A percentile compares a stretch with the other conserved stretches of the same genome.
Evolutionary conservation across 139 green algal species (phyloP).

Genomic region (Haematococcus lacustris): DNA sequence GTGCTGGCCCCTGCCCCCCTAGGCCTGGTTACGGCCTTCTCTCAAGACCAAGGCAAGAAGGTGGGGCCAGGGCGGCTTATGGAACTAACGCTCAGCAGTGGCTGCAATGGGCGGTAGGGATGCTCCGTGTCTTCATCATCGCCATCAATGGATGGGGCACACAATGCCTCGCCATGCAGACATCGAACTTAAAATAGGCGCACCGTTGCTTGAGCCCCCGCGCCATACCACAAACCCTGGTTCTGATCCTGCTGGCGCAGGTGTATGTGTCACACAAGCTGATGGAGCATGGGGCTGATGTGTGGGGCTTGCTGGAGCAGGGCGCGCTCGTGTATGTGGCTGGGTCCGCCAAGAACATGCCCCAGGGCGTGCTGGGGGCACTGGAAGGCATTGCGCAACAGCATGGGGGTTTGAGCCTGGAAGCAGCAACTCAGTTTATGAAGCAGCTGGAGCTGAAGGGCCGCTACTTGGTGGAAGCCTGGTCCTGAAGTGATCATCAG

Average conservation of each 20-base stretch:
- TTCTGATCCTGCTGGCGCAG: slow-evolving; percentile 23
- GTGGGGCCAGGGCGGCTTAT: slow-evolving; percentile 20
- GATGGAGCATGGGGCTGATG: slow-evolving; percentile 30
- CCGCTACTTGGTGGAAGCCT: slow-evolving; percentile 83
- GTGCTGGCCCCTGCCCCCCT: slow-evolving; percentile 29
- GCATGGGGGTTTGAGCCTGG: slow-evolving; percentile 42
- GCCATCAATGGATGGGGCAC: neutral
- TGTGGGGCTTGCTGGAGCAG: slow-evolving; percentile 62
- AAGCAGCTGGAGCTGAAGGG: slow-evolving; percentile 50
- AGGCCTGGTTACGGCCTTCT: slow-evolving; percentile 75
- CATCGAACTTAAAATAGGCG: neutral
- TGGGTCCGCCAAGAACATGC: slow-evolving; percentile 74
- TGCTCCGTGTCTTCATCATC: neutral
- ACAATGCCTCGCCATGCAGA: neutral
- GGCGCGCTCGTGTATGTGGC: slow-evolving; percentile 65
- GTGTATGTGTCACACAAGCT: slow-evolving; percentile 82
- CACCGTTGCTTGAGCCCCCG: neutral
- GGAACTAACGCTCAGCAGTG: neutral
- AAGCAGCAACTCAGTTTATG: slow-evolving; percentile 50
- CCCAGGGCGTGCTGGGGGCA: slow-evolving; percentile 53
- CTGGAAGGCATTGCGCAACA: slow-evolving; percentile 53
- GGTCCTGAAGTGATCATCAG: slow-evolving; percentile 74
- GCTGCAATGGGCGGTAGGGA: neutral
- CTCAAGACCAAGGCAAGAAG: slow-evolving; percentile 36
- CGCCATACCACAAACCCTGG: neutral